Percentiles rank a stretch among this genome's conserved stretches.
phyloP scores from a whole-genome alignment of 441 rosid genomes.

The Erodium moschatum region DNA sequence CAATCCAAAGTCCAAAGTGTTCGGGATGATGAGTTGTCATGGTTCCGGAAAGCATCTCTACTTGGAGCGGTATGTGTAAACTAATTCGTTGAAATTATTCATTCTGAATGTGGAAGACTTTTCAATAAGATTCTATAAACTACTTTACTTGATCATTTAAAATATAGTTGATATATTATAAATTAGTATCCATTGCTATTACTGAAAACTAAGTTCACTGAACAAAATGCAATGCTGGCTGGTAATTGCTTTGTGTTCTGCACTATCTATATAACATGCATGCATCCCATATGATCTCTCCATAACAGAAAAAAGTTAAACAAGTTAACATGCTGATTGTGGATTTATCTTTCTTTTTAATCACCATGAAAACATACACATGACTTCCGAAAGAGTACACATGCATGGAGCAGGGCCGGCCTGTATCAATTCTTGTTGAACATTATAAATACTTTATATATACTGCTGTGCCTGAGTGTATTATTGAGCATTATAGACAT shows the following conservation, averaged over 20 bases:
- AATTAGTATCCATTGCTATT: not conserved
- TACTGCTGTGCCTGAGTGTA: not conserved
- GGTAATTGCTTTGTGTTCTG: not conserved
- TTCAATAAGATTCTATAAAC: conserved; percentile 9
- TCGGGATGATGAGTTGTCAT: conserved; percentile 76
- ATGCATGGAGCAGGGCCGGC: not conserved
- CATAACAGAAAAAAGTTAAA: not conserved
- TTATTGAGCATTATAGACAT: not conserved
- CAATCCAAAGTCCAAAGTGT: conserved; percentile 75
- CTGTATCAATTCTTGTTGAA: not conserved
- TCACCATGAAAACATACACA: not conserved
- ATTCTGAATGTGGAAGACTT: conserved; percentile 11
- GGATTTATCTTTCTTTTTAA: not conserved
- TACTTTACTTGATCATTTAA: not conserved
- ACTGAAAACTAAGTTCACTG: too few species aligned
- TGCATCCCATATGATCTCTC: not conserved
- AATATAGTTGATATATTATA: not conserved
- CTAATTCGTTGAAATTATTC: conserved; percentile 13
- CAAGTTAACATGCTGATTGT: not conserved
- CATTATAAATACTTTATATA: not conserved
- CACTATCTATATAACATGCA: not conserved
- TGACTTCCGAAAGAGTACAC: not conserved
- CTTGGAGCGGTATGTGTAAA: conserved; percentile 64
- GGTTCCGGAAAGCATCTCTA: conserved; percentile 89
- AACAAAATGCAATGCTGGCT: too few species aligned